A percentile compares a stretch with the other conserved stretches of the same genome.
Evolutionary conservation across 768 basidiomycete genomes (phyloP).

Genomic region (Cyclocybe aegerita): DNA sequence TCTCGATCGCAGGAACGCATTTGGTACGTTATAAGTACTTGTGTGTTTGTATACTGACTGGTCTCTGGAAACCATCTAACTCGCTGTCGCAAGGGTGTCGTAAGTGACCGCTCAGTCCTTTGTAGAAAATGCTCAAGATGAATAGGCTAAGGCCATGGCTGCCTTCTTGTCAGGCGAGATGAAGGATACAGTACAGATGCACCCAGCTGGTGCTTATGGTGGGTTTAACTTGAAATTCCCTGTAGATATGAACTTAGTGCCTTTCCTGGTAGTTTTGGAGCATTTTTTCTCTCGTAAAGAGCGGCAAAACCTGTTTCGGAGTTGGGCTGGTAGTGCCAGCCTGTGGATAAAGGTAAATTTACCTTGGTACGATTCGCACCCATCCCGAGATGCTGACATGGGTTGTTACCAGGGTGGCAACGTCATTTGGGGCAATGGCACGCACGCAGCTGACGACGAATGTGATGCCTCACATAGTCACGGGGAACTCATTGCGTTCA

Average conservation of each 20-base stretch:
- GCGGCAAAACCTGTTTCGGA: slow-evolving; percentile 84
- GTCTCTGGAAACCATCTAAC: neutral
- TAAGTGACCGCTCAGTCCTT: slow-evolving; percentile 31
- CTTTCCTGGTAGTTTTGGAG: slow-evolving; percentile 58
- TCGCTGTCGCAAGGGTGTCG: slow-evolving; percentile 59
- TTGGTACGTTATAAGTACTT: slow-evolving; percentile 46
- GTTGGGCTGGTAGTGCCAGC: slow-evolving; percentile 93
- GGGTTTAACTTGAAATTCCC: slow-evolving; percentile 9
- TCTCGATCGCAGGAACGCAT: slow-evolving; percentile 86
- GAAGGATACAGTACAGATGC: slow-evolving; percentile 87
- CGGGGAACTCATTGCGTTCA: slow-evolving; percentile 84
- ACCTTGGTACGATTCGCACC: neutral
- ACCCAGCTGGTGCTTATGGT: slow-evolving; percentile 80
- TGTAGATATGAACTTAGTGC: neutral
- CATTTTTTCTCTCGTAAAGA: slow-evolving; percentile 91
- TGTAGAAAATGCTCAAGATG: neutral
- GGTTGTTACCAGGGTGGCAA: slow-evolving; percentile 63
- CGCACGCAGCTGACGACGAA: slow-evolving; percentile 80
- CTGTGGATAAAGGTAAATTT: slow-evolving; percentile 84
- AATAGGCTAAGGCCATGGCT: slow-evolving; percentile 87
- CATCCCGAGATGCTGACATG: neutral
- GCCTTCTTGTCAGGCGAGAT: slow-evolving; percentile 96
- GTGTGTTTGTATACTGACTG: neutral
- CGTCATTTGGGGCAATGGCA: slow-evolving; percentile 76
- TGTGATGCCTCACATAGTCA: slow-evolving; percentile 56